Evolutionary conservation across 805 yeast genomes (phyloP), one percentile per base, ranked within the genome.

Genomic region (Candida ipomoeae): DNA sequence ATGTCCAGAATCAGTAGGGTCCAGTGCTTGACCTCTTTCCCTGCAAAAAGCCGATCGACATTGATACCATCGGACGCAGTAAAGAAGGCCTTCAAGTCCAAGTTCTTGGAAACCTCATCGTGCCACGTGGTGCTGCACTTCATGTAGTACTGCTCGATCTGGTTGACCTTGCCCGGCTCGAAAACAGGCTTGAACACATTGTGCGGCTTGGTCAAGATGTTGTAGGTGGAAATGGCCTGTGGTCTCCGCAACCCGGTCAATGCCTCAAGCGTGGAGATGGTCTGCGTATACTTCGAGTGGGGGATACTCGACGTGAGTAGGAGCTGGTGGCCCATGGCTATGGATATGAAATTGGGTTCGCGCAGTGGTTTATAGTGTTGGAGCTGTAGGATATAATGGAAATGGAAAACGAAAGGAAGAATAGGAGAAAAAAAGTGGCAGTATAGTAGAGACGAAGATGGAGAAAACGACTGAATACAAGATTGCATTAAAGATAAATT

Each of bases 1-100:
- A 87, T 84, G 65, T 87, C 95, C 5, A 81, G 71, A 23, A 83
- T 72, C 56, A 81, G 86, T 6, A 87, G 59, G 0, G 84, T 76
- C 92, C 91, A 87, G 38, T 68, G 54, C 59, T 72, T 50, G 32
- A 58, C 57, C 29, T 55, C 60, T 32, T 56, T 55, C 13, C 62
- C 65, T 4, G 59, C 26, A 49, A 73, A 71, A 20, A 71, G 58
- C 40, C 69, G 59, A 33, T 60, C 66, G 15, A 67, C 72, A 35
- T 62, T 54, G 5, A 36, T 37, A 5, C 66, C 54, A 36, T 56
- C 56, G 17, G 56, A 54, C 2, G 55, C 65, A 15, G 56, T 52
- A 14, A 63, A 15, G 3, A 68, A 41, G 32, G 48, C 23, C 4
- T 64, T 50, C 14, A 72, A 55, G 44, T 69, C 68, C 14, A 69